Evolutionary conservation across 2,329 filamentous ascomycete genomes (phyloP).

Genomic region (Beauveria pseudobassiana): DNA sequence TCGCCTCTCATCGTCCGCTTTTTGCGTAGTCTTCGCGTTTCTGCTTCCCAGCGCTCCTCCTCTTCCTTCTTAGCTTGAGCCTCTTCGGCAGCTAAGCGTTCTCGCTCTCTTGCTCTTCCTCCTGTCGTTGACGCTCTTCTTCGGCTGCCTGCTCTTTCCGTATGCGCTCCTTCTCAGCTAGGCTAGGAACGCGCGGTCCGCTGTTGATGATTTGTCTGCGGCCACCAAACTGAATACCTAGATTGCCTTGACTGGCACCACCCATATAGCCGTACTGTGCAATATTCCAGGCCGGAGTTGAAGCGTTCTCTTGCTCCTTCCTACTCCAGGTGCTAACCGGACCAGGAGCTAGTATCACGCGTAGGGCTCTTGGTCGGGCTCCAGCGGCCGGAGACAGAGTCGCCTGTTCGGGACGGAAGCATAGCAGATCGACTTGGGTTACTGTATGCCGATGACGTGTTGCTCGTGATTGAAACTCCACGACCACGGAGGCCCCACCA

Average conservation of each 20-base stretch:
- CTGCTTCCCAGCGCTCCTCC: slow-evolving; percentile 59
- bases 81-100: slow-evolving; percentile 50
- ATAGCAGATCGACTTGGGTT: slow-evolving; percentile 26
- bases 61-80: slow-evolving; percentile 54
- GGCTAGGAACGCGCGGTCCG: slow-evolving; percentile 67
- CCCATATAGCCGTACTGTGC: slow-evolving; percentile 98
- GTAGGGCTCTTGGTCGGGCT: slow-evolving; percentile 58
- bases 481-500: slow-evolving; percentile 32
- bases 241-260: slow-evolving; percentile 89
- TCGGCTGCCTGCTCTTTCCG: slow-evolving; percentile 50
- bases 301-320: slow-evolving; percentile 69
- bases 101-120: slow-evolving; percentile 47
- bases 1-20: slow-evolving; percentile 60
- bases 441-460: slow-evolving; percentile 44
- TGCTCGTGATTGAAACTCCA: slow-evolving; percentile 50
- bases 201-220: slow-evolving; percentile 87
- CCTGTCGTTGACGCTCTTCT: slow-evolving; percentile 49
- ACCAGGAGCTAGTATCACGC: slow-evolving; percentile 44
- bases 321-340: slow-evolving; percentile 85
- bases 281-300: slow-evolving; percentile 93
- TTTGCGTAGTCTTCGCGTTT: slow-evolving; percentile 49
- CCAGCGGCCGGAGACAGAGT: slow-evolving; percentile 46
- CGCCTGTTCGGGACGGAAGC: slow-evolving; percentile 46
- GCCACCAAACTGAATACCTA: slow-evolving; percentile 87
- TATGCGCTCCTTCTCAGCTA: slow-evolving; percentile 75